Base-by-base conservation (phyloP, 805 yeast genomes). In the Maudiozyma turicensis region DNA sequence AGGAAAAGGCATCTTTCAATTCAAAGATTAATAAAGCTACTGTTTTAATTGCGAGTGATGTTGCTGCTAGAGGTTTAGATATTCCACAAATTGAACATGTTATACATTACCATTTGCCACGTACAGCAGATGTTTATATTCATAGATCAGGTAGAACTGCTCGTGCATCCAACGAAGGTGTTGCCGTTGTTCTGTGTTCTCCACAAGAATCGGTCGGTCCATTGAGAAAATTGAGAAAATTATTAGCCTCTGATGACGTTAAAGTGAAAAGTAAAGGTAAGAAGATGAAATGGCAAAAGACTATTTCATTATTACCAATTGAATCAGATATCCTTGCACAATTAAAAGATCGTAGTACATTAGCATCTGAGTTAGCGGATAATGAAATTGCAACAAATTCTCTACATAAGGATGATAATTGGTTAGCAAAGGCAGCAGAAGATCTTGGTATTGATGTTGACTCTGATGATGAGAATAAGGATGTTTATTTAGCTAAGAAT, bases 141-240 rank as follows among this genome's bases (percentile, higher is more conserved):
- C 99, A 93, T 68, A 77, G 99, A 65, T 86, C 96, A 1, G 99
- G 99, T 52, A 82, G 99, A 76, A 93, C 99, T n/a, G 98, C 95
- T 0, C 84, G 99, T 73, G 97, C 95, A 1, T 93, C 91, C 0
- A 66, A 66, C 35, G 91, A 86, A 63, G 99, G 99, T 73, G 96
- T 93, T n/a, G 84, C 96, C 2, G 83, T 93, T 45, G 81, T 89
- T 78, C 72, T 93, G 48, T 88, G 96, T 60, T 86, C 95, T 5
- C 96, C 97, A 13, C 89, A 86, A 52, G 99, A 93, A 63, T 88
- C 95, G 0, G 75, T 88, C 49, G 96, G 96, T 0, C 90, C 98
- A 0, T 72, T 90, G 53, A 75, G 80, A 59, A 87, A 86, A 66
- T 74, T 91, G 48, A 73, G 91, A 57, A 80, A 73, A 50, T 62